A percentile compares a stretch with the other conserved stretches of the same genome.
Evolutionary conservation across 2,329 filamentous ascomycete species (phyloP).

Genomic region (Pestalotiopsis fici): DNA sequence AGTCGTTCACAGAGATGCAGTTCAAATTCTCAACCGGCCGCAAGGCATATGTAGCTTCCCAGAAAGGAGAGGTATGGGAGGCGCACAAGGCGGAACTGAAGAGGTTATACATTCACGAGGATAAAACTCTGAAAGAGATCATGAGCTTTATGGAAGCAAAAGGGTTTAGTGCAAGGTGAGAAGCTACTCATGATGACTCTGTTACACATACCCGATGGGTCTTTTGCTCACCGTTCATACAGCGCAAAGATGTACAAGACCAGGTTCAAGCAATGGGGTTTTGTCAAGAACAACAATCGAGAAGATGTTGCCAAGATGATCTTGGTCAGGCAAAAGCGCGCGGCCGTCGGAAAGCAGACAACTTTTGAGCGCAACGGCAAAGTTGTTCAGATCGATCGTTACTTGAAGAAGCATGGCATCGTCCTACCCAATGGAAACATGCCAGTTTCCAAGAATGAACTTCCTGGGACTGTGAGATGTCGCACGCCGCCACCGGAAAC

Average conservation of each 20-base stretch:
- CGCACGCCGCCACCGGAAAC: not conserved
- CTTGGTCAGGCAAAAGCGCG: slow-evolving; percentile 1
- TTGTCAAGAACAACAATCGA: slow-evolving; percentile 8
- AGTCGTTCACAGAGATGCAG: not conserved
- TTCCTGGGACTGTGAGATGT: slow-evolving; percentile 1
- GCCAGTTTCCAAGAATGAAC: not conserved
- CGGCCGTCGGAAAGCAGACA: slow-evolving; percentile 5
- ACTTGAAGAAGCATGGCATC: slow-evolving; percentile 4
- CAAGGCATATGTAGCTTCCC: slow-evolving; percentile 2
- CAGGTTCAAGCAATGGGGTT: slow-evolving; percentile 9
- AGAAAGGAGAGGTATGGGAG: slow-evolving; percentile 15
- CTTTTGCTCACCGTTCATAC: not conserved
- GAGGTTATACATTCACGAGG: slow-evolving; percentile 21
- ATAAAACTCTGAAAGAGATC: slow-evolving; percentile 19
- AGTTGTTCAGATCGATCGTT: slow-evolving; percentile 6
- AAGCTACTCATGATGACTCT: not conserved
- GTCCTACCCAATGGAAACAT: not conserved
- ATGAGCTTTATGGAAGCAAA: slow-evolving; percentile 19
- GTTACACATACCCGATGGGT: not conserved
- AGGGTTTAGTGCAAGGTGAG: slow-evolving; percentile 21
- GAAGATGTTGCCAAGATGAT: slow-evolving; percentile 9
- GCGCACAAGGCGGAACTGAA: slow-evolving; percentile 19
- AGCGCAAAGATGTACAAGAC: slow-evolving; percentile 11
- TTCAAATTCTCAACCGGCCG: slow-evolving; percentile 2
- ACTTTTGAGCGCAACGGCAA: slow-evolving; percentile 6